A percentile compares a stretch with the other conserved stretches of the same genome.
phyloP scores from a whole-genome alignment of 495 filamentous ascomycete genomes.

The Podospora conica region DNA sequence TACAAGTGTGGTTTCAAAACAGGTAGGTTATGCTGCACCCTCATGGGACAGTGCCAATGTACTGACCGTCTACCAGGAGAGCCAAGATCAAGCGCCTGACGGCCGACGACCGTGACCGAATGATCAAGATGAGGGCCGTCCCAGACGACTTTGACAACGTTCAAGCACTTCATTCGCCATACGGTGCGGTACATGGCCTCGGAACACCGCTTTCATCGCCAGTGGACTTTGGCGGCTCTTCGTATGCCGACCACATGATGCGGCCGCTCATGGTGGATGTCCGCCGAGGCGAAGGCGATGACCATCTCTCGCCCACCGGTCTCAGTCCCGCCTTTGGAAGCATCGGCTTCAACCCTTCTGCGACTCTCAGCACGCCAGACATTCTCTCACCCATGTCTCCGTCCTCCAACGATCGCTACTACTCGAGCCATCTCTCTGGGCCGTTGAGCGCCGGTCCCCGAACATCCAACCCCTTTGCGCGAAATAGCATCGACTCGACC shows the following conservation, averaged over 20 bases:
- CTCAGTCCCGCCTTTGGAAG: slow-evolving; percentile 56
- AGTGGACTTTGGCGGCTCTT: slow-evolving; percentile 45
- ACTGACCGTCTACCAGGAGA: slow-evolving; percentile 51
- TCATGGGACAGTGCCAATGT: slow-evolving; percentile 5
- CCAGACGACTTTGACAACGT: slow-evolving; percentile 91
- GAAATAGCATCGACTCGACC: slow-evolving; percentile 45
- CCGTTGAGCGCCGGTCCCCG: slow-evolving; percentile 44
- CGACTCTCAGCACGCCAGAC: slow-evolving; percentile 41
- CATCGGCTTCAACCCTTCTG: slow-evolving; percentile 52
- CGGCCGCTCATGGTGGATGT: slow-evolving; percentile 58
- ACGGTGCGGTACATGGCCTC: slow-evolving; percentile 48
- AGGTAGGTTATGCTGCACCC: slow-evolving; percentile 50
- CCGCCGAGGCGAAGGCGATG: slow-evolving; percentile 48
- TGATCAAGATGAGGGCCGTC: slow-evolving; percentile 87
- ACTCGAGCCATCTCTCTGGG: slow-evolving; percentile 42
- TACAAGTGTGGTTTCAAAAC: slow-evolving; percentile 99
- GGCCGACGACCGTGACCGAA: slow-evolving; percentile 85
- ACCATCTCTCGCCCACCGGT: slow-evolving; percentile 56
- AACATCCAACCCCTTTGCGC: slow-evolving; percentile 50
- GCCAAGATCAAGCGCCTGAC: slow-evolving; percentile 94
- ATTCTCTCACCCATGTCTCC: slow-evolving; percentile 50
- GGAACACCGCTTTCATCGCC: slow-evolving; percentile 53
- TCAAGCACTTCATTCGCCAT: slow-evolving; percentile 80
- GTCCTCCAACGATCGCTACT: slow-evolving; percentile 47
- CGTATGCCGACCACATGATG: slow-evolving; percentile 50